Conservation (phyloP, 176 grass and related monocot genomes). For the bread wheat (Triticum aestivum) region IWGSC_CS_RefSeq_v2.1 NC_057807.1:489462780-489463279, state of each 20-base stretch:
- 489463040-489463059: constrained; percentile 85
- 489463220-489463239: constrained; percentile 76
- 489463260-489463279: constrained; percentile 85
- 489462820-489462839: constrained; percentile 45
- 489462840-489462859: constrained; percentile 50
- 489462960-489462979: constrained; percentile 88
- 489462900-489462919: constrained; percentile 71
- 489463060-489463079: constrained; percentile 74
- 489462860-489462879: constrained; percentile 73
- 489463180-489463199: constrained; percentile 22
- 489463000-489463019: constrained; percentile 90
- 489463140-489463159: constrained; percentile 50
- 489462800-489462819: constrained; percentile 36
- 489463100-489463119: constrained; percentile 86
- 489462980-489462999: constrained; percentile 76
- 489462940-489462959: constrained; percentile 85
- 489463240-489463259: constrained; percentile 73
- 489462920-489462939: constrained; percentile 82
- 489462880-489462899: constrained; percentile 91
- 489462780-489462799: constrained; percentile 40
- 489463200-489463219: neutral
- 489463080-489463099: constrained; percentile 72
- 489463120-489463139: constrained; percentile 77
- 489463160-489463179: constrained; percentile 26
- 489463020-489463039: constrained; percentile 93